Evolutionary conservation across 768 basidiomycete species (phyloP).

Genomic region (Pisolithus orientalis): DNA sequence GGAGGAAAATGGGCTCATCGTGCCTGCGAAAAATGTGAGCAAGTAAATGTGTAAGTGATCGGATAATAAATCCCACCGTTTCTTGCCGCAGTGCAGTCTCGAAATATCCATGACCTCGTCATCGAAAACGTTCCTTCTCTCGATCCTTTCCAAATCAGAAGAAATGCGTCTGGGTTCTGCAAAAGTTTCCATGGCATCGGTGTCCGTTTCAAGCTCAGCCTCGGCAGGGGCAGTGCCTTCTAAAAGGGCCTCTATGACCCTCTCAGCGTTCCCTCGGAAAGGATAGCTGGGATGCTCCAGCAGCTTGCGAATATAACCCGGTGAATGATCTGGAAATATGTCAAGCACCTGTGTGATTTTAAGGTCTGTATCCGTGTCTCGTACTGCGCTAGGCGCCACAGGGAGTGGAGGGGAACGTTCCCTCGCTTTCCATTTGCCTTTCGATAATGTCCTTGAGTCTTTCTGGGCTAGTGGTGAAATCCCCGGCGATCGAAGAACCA

Average conservation of each 20-base stretch:
- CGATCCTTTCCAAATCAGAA: constrained; percentile 20
- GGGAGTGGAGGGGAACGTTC: constrained; percentile 4
- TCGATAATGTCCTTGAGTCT: constrained; percentile 16
- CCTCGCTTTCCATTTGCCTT: constrained; percentile 38
- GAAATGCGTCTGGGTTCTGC: not conserved
- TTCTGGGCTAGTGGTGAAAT: constrained; percentile 32
- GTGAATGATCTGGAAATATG: constrained; percentile 59
- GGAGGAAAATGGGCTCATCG: constrained; percentile 38
- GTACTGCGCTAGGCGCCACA: not conserved
- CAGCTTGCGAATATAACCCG: constrained; percentile 52
- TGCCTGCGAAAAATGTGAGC: constrained; percentile 29
- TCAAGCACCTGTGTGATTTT: constrained; percentile 69
- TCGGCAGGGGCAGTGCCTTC: constrained; percentile 58
- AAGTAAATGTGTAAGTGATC: not conserved
- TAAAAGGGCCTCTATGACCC: constrained; percentile 64
- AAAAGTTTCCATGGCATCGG: not conserved
- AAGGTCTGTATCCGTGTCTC: constrained; percentile 44
- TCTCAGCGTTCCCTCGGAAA: constrained; percentile 52
- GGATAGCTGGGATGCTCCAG: constrained; percentile 41
- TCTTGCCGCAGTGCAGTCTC: constrained; percentile 59
- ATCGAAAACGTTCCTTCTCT: constrained; percentile 72
- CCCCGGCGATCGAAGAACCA: constrained; percentile 60
- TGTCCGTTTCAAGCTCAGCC: constrained; percentile 21
- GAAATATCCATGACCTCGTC: constrained; percentile 61
- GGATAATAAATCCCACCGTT: constrained; percentile 36